Conservation (phyloP, 192 early-diverging fungal genomes). For the Linnemannia schmuckeri region DNA sequence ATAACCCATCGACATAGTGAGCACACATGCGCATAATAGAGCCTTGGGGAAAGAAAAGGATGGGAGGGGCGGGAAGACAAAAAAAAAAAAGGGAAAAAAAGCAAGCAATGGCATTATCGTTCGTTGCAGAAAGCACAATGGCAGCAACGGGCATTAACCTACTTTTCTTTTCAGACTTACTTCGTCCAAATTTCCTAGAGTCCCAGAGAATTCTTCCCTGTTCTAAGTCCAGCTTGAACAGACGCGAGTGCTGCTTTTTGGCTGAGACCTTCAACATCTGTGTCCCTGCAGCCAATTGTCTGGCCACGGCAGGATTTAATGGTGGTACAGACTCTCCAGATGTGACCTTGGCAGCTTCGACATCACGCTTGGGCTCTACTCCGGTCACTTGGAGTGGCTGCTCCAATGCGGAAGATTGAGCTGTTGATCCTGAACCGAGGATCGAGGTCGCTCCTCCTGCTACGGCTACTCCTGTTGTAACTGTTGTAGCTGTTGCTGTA, state of each 20-base stretch:
- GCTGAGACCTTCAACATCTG: constrained; percentile 57
- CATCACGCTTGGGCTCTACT: background rate
- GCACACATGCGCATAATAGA: background rate
- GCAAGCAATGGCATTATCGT: constrained; percentile 12
- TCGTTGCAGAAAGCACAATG: background rate
- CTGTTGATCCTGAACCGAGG: background rate
- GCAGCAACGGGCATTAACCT: background rate
- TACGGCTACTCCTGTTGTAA: background rate
- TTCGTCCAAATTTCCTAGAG: constrained; percentile 59
- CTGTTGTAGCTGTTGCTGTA: background rate
- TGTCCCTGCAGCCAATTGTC: constrained; percentile 45
- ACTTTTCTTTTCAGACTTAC: constrained; percentile 28
- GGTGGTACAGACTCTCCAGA: constrained; percentile 1
- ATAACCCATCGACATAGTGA: background rate
- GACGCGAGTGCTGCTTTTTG: constrained; percentile 54
- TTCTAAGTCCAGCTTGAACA: constrained; percentile 59
- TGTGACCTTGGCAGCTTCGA: constrained; percentile 6
- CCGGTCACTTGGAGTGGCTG: background rate
- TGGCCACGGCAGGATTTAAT: constrained; percentile 17
- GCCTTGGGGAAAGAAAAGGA: background rate
- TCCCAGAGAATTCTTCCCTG: constrained; percentile 61
- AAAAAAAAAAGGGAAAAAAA: background rate
- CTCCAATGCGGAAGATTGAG: constrained; percentile 1
- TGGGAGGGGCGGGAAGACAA: background rate
- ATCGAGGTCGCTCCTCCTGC: background rate